phyloP scores from a whole-genome alignment of 2,329 filamentous ascomycete genomes.

The Tolypocladium cylindrosporum region DNA sequence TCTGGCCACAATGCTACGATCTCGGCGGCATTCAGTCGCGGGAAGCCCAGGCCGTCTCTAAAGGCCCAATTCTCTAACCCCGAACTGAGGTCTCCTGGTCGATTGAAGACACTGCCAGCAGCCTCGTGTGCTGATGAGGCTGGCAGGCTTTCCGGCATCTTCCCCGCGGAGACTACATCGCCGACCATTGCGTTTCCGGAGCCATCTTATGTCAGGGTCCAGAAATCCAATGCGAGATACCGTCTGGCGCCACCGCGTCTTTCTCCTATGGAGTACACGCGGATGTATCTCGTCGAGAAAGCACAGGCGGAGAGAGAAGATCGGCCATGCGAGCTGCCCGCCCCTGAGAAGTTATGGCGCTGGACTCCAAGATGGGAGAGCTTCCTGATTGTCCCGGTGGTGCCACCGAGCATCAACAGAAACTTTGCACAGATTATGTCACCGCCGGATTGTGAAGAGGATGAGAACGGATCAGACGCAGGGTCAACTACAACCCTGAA shows the following conservation, averaged over 20 bases:
- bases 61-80: background rate
- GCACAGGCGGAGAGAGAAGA: conserved; percentile 15
- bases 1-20: background rate
- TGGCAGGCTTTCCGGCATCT: background rate
- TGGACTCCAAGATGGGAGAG: conserved; percentile 25
- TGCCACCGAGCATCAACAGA: conserved; percentile 17
- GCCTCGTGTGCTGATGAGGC: background rate
- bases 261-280: conserved; percentile 29
- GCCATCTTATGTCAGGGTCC: no score
- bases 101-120: background rate
- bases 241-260: conserved; percentile 18
- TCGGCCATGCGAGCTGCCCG: conserved; percentile 16
- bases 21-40: background rate
- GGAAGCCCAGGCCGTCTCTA: background rate
- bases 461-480: conserved; percentile 8
- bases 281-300: conserved; percentile 24
- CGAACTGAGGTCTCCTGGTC: background rate
- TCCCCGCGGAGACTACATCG: background rate
- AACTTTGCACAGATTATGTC: background rate
- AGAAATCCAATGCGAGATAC: background rate
- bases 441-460: background rate
- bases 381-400: conserved; percentile 24
- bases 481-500: conserved; percentile 11
- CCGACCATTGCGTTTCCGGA: background rate
- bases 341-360: conserved; percentile 17